Evolutionary conservation across 495 filamentous ascomycete species (phyloP).

Genomic region (Penicillium riverlandense): DNA sequence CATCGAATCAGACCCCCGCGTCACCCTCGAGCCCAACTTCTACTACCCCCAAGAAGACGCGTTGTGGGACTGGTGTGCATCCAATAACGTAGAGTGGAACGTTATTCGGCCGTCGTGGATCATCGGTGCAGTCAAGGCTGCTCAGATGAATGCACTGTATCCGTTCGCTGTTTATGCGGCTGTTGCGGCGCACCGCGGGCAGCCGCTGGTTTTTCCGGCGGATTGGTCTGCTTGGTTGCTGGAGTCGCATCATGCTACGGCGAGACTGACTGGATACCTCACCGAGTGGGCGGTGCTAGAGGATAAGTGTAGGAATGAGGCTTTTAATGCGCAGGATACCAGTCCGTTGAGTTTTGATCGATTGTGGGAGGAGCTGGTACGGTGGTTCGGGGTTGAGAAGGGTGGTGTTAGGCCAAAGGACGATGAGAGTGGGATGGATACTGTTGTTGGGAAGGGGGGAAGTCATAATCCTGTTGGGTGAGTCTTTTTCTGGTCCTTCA

Average conservation of each 20-base stretch:
- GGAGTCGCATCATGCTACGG: conserved; percentile 25
- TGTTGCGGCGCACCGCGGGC: conserved; percentile 23
- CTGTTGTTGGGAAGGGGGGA: conserved; percentile 4
- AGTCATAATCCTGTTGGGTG: conserved; percentile 1
- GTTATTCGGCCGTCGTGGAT: conserved; percentile 38
- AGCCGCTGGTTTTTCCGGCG: conserved; percentile 30
- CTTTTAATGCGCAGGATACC: conserved; percentile 38
- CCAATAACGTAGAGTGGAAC: conserved; percentile 21
- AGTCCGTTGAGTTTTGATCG: conserved; percentile 28
- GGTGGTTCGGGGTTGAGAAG: conserved; percentile 31
- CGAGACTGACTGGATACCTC: conserved; percentile 35
- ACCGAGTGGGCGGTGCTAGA: conserved; percentile 42
- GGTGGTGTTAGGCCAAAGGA: conserved; percentile 4
- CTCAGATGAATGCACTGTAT: conserved; percentile 37
- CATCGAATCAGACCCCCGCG: conserved; percentile 35
- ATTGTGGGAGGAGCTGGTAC: conserved; percentile 37
- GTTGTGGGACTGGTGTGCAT: conserved; percentile 25
- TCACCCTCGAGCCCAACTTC: conserved; percentile 39
- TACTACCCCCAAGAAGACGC: conserved; percentile 47
- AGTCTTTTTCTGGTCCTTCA: neutral
- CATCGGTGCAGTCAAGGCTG: conserved; percentile 37
- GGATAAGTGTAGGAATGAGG: conserved; percentile 22
- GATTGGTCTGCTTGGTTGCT: conserved; percentile 31
- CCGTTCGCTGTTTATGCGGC: conserved; percentile 40
- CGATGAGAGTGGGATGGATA: conserved; percentile 8